Percentiles rank a stretch among this genome's conserved stretches.
These are phyloP conservation scores for Flaveria trinervia DNA, from an alignment of 129 eudicot genomes.

Conservation along the genomic window DNA sequence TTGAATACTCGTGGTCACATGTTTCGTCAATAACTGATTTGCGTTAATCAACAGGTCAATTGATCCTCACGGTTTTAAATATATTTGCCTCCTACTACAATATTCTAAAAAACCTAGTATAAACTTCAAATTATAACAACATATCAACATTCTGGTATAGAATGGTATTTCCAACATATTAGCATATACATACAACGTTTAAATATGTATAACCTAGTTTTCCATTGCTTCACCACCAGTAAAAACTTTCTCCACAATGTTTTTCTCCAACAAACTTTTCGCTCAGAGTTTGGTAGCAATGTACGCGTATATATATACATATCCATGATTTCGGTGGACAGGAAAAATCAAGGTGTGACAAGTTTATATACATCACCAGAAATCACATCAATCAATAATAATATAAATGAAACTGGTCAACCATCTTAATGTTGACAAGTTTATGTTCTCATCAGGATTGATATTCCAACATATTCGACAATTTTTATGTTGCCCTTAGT, in stretches of 20 bases:
- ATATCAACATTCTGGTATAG: background rate
- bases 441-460: constrained; percentile 6
- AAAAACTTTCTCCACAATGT: constrained; percentile 32
- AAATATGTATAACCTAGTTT: constrained; percentile 47
- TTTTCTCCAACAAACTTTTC: constrained; percentile 30
- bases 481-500: constrained; percentile 2
- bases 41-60: too few relatives aligned
- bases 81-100: too few relatives aligned
- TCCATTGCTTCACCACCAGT: constrained; percentile 37
- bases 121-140: background rate
- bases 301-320: background rate
- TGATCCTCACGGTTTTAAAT: too few relatives aligned
- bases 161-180: constrained; percentile 42
- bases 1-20: too few relatives aligned
- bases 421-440: background rate
- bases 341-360: background rate
- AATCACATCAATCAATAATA: background rate
- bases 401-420: constrained; percentile 2
- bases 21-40: too few relatives aligned
- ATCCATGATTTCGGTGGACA: background rate
- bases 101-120: too few relatives aligned
- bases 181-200: constrained; percentile 55
- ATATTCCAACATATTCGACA: background rate
- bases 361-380: background rate
- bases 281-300: background rate